Percentiles rank a stretch among this genome's conserved stretches.
These are phyloP conservation scores for Aspergillus novoparasiticus DNA, from an alignment of 2,329 filamentous ascomycete species.

Conservation along the genomic window DNA sequence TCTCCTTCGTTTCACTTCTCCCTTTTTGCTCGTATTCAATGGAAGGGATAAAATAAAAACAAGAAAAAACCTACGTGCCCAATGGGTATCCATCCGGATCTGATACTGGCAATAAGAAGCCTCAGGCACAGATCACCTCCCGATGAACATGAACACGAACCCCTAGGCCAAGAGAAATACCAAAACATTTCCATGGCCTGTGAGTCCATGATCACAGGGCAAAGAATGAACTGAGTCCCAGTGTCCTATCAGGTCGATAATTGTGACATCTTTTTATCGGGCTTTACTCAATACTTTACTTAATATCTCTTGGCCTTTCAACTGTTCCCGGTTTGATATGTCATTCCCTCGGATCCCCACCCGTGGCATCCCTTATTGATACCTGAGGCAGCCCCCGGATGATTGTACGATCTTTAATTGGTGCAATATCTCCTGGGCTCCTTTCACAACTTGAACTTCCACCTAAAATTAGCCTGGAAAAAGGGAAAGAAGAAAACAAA, in stretches of 20 bases:
- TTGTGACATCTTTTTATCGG: background rate
- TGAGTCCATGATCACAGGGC: background rate
- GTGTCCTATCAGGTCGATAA: background rate
- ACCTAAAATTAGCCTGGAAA: background rate
- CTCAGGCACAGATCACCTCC: background rate
- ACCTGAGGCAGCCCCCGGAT: slow-evolving; percentile 1
- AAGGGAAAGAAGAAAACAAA: background rate
- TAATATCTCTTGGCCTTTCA: slow-evolving; percentile 1
- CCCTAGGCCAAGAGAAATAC: background rate
- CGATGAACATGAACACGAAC: background rate
- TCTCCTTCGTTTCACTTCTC: background rate
- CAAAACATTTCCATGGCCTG: background rate
- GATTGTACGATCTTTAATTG: slow-evolving; percentile 6
- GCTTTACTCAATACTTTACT: background rate
- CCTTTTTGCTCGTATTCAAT: background rate
- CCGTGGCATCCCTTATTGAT: background rate
- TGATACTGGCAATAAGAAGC: background rate
- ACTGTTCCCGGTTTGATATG: background rate
- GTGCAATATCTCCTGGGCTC: slow-evolving; percentile 7
- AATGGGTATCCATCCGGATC: background rate
- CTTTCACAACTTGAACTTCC: background rate
- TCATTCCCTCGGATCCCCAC: slow-evolving; percentile 3
- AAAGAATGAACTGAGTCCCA: background rate
- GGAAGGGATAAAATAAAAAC: background rate
- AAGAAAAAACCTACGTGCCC: background rate